Evolutionary conservation across 2,329 filamentous ascomycete species (phyloP).

Genomic region (Aspergillus ochraceus): DNA sequence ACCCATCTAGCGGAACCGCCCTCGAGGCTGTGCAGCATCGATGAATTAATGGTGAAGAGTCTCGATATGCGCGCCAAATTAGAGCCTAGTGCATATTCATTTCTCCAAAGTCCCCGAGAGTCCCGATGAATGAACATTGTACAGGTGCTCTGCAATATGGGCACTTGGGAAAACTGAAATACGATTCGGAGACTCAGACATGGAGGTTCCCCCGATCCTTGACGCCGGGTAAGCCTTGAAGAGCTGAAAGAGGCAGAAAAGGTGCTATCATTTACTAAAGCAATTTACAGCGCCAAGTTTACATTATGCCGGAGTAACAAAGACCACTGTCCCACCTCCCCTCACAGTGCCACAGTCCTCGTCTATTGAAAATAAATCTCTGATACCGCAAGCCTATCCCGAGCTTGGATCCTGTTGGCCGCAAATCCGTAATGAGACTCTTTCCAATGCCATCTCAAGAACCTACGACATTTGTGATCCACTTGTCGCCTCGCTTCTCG

Average conservation of each 20-base stretch:
- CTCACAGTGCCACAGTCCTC: slow-evolving; percentile 12
- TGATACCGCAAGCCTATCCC: slow-evolving; percentile 32
- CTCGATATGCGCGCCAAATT: slow-evolving; percentile 33
- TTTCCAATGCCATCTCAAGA: slow-evolving; percentile 33
- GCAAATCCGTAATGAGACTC: slow-evolving; percentile 28
- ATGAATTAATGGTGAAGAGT: slow-evolving; percentile 1
- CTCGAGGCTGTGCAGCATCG: neutral
- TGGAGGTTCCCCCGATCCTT: slow-evolving; percentile 52
- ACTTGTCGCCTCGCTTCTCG: slow-evolving; percentile 44
- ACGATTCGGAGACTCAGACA: slow-evolving; percentile 46
- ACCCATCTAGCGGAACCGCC: neutral
- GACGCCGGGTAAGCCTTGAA: slow-evolving; percentile 24
- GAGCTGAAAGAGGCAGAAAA: neutral
- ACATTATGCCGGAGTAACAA: slow-evolving; percentile 33
- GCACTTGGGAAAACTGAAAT: slow-evolving; percentile 55
- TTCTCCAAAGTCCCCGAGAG: slow-evolving; percentile 35
- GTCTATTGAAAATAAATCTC: slow-evolving; percentile 20
- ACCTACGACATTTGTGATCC: slow-evolving; percentile 36
- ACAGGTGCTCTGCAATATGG: slow-evolving; percentile 57
- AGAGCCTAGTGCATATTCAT: slow-evolving; percentile 22
- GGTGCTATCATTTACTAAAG: neutral
- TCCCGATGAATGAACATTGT: slow-evolving; percentile 59
- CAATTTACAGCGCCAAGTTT: slow-evolving; percentile 22
- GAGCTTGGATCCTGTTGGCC: slow-evolving; percentile 38
- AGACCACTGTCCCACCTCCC: slow-evolving; percentile 26